phyloP scores from a whole-genome alignment of 2,329 filamentous ascomycete genomes.

The Aspergillus ochraceus region DNA sequence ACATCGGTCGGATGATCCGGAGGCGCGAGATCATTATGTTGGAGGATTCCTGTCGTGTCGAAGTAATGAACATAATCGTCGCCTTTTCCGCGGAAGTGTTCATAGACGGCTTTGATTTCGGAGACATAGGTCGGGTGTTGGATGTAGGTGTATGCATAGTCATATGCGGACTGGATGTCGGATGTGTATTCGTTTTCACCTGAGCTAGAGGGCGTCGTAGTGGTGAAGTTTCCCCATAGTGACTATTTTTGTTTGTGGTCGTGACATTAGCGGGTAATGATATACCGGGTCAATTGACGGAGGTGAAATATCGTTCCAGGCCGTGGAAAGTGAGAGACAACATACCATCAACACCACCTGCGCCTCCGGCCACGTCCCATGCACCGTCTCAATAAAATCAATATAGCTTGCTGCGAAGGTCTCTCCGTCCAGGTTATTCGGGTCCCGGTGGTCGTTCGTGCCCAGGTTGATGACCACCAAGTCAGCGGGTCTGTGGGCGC shows the following conservation, averaged over 20 bases:
- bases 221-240: background rate
- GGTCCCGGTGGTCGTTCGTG: conserved; percentile 45
- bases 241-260: background rate
- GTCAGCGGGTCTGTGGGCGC: conserved; percentile 31
- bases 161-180: conserved; percentile 2
- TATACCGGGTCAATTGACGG: no score
- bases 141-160: conserved; percentile 51
- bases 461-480: conserved; percentile 48
- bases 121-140: conserved; percentile 50
- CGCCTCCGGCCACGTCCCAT: conserved; percentile 41
- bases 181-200: background rate
- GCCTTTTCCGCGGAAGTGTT: conserved; percentile 5
- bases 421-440: conserved; percentile 39
- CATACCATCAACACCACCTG: conserved; percentile 42
- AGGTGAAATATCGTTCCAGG: no score
- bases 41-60: conserved; percentile 60
- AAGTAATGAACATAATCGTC: conserved; percentile 42
- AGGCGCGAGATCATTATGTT: conserved; percentile 62
- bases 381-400: conserved; percentile 41
- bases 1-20: conserved; percentile 61
- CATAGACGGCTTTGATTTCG: conserved; percentile 47
- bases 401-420: conserved; percentile 42
- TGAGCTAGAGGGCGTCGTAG: background rate
- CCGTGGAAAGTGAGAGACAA: background rate
- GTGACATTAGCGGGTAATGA: no score